Base-by-base conservation (phyloP, 768 basidiomycete species). In the Stropharia rugosoannulata region DNA sequence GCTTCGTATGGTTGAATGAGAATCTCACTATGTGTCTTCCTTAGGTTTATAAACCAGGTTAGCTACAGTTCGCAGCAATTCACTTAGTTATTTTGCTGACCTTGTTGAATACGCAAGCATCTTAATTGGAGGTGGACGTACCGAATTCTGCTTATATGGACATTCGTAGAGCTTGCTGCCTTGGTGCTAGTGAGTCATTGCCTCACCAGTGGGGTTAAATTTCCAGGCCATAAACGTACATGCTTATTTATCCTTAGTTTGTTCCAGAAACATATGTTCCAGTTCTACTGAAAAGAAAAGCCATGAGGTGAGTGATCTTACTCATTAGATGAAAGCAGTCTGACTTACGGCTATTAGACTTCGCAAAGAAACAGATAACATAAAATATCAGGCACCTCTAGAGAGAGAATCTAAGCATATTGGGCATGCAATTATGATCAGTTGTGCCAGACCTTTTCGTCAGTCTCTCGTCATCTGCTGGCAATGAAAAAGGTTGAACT, bases 61-160 rank as follows among this genome's bases (percentile, higher is more conserved):
- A 51, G 73, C 54, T n/a, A 9, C 36, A 18, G 12, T 18, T 10
- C 27, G 15, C 27, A 15, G 25, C 25, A n/a, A 7, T 18, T 32
- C 19, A 16, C 32, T 1, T 44, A 11, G 2, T 6, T 36, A 36
- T 37, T 22, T 11, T 18, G 4, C 22, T 22, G 22, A 22, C 22
- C 22, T 36, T 7, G 25, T 45, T 40, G 49, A 44, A n/a, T 38
- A 29, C 48, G 60, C 22, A 46, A 89, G 81, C 73, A 85, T 60
- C 58, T 78, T 1, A 62, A 78, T 44, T 89, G 88, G 89, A 70
- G 87, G 56, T 93, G 90, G 91, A 90, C 89, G 0, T 94, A 86
- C 70, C 83, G 85, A 54, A 70, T 88, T 13, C 66, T 87, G 54
- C 57, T 86, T 1, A 88, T 88, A 18, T 94, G 91, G 93, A 75